Conservation (phyloP, 2,329 filamentous ascomycete genomes). For the Fusarium sp. region DNA sequence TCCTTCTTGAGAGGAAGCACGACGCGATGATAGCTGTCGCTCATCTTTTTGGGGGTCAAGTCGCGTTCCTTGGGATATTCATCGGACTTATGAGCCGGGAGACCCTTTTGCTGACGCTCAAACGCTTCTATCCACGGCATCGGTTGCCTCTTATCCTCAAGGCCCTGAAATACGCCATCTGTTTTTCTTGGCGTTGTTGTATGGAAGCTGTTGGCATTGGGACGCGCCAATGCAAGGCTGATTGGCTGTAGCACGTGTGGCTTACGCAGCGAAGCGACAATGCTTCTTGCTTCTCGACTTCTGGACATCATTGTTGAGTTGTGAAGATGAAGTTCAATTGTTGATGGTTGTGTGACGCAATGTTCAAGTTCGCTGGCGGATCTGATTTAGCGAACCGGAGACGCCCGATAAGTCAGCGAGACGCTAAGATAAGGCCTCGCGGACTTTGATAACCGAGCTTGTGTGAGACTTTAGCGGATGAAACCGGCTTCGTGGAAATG, state of each 20-base stretch:
- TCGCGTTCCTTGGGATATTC: conserved; percentile 35
- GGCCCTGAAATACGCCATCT: conserved; percentile 43
- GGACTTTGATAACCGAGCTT: background rate
- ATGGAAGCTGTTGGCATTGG: conserved; percentile 17
- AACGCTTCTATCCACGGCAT: conserved; percentile 44
- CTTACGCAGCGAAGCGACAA: conserved; percentile 4
- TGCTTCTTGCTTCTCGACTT: background rate
- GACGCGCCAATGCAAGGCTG: background rate
- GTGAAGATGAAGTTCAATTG: background rate
- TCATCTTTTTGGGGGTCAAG: conserved; percentile 42
- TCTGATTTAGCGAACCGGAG: background rate
- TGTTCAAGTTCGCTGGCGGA: background rate
- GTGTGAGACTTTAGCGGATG: background rate
- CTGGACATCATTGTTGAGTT: conserved; percentile 17
- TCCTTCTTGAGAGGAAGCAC: conserved; percentile 73
- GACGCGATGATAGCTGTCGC: conserved; percentile 44
- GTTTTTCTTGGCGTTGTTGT: conserved; percentile 26
- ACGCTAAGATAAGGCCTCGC: background rate
- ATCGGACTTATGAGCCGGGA: conserved; percentile 5
- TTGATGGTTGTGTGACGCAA: conserved; percentile 16
- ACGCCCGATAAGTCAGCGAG: background rate
- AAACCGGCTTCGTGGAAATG: conserved; percentile 1
- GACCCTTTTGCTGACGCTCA: conserved; percentile 29
- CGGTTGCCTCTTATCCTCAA: conserved; percentile 38
- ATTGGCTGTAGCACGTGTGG: background rate